phyloP scores from a whole-genome alignment of 768 basidiomycete species.

The Boletales sp. region DNA sequence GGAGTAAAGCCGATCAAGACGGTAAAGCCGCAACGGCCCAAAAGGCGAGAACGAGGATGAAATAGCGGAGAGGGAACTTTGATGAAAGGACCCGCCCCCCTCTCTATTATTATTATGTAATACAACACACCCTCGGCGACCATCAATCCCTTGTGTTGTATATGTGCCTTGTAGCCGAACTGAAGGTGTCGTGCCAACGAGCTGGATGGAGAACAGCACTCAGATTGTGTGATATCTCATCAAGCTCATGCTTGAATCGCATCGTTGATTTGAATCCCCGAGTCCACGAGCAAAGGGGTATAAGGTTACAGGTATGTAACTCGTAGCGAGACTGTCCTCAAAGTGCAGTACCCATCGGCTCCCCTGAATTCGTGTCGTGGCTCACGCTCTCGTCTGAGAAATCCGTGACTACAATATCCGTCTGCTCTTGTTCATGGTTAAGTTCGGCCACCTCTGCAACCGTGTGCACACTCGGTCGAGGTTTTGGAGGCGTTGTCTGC shows the following conservation, averaged over 20 bases:
- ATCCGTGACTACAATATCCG: slow-evolving; percentile 5
- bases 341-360: slow-evolving; percentile 28
- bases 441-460: slow-evolving; percentile 25
- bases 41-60: slow-evolving; percentile 8
- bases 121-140: not conserved
- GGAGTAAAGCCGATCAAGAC: slow-evolving; percentile 1
- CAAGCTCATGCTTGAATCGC: no score
- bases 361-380: slow-evolving; percentile 14
- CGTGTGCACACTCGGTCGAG: slow-evolving; percentile 19
- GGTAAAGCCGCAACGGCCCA: not conserved
- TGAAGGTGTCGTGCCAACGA: not conserved
- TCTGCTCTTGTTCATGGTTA: slow-evolving; percentile 15
- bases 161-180: not conserved
- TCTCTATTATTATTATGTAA: slow-evolving; percentile 17
- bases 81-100: not conserved
- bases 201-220: not conserved
- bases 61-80: slow-evolving; percentile 19
- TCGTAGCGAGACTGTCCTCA: slow-evolving; percentile 10
- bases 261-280: no score
- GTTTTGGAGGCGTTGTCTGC: slow-evolving; percentile 10
- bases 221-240: no score
- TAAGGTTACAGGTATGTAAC: not conserved
- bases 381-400: slow-evolving; percentile 3
- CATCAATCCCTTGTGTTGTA: no score
- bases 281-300: not conserved